phyloP scores from a whole-genome alignment of 306 rosid genomes.

The peach (Prunus persica) region DNA sequence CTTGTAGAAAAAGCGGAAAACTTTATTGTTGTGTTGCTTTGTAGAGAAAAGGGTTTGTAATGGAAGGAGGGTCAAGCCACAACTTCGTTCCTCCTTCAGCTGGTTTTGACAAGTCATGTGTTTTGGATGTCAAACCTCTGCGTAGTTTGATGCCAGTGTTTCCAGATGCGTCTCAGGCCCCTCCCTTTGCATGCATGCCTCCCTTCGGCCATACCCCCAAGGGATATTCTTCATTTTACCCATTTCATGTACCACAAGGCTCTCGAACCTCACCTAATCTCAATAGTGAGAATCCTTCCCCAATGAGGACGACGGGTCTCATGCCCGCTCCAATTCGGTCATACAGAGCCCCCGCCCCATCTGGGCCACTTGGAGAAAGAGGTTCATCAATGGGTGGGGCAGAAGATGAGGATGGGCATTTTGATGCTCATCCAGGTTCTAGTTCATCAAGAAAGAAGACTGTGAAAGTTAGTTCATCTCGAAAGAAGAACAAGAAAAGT shows the following conservation, averaged over 20 bases:
- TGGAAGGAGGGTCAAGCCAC: slow-evolving; percentile 50
- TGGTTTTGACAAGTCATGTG: slow-evolving; percentile 47
- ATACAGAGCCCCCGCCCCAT: slow-evolving; percentile 19
- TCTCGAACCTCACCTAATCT: slow-evolving; percentile 33
- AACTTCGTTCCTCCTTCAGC: slow-evolving; percentile 41
- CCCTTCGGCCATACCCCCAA: slow-evolving; percentile 27
- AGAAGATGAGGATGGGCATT: not conserved
- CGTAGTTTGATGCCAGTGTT: slow-evolving; percentile 55
- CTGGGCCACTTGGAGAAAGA: not conserved
- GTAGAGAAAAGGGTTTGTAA: slow-evolving; percentile 26
- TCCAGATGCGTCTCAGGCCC: slow-evolving; percentile 31
- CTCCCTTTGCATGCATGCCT: slow-evolving; percentile 21
- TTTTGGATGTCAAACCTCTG: slow-evolving; percentile 62
- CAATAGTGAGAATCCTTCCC: slow-evolving; percentile 9
- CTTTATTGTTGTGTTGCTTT: not conserved
- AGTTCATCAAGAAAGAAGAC: slow-evolving; percentile 34
- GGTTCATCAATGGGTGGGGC: slow-evolving; percentile 6
- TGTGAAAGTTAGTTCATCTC: slow-evolving; percentile 24
- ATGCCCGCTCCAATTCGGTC: slow-evolving; percentile 47
- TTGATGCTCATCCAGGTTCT: slow-evolving; percentile 18
- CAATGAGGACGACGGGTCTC: slow-evolving; percentile 9
- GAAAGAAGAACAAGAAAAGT: slow-evolving; percentile 32
- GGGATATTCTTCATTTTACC: slow-evolving; percentile 50
- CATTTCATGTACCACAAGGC: slow-evolving; percentile 27
- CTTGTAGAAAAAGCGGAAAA: not conserved